Evolutionary conservation across 75 land plant genomes (phyloP).

Genomic region (Pinus tabuliformis): DNA sequence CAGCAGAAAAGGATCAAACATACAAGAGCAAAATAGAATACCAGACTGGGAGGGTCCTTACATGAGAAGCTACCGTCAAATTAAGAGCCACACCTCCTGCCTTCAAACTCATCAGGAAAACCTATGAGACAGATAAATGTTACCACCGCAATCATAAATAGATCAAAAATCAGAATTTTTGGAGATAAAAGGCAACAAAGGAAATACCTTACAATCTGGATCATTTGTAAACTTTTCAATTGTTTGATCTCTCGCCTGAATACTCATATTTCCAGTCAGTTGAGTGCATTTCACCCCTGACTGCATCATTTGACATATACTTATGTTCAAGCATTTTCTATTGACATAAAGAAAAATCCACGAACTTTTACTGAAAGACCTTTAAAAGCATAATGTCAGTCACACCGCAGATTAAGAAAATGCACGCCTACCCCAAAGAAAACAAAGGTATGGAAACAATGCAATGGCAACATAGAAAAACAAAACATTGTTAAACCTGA

Average conservation of each 20-base stretch:
- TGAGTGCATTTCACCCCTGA: slow-evolving; percentile 79
- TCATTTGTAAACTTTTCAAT: slow-evolving; percentile 74
- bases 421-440: too few species aligned
- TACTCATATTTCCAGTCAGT: slow-evolving; percentile 74
- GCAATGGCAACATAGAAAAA: too few species aligned
- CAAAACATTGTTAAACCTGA: too few species aligned
- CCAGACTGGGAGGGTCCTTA: slow-evolving; percentile 14
- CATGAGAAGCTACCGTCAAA: slow-evolving; percentile 93
- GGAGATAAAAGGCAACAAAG: not conserved
- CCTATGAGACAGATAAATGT: slow-evolving; percentile 9
- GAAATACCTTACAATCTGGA: slow-evolving; percentile 63
- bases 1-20: not conserved
- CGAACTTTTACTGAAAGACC: not conserved
- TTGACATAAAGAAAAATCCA: not conserved
- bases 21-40: slow-evolving; percentile 2
- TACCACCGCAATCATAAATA: not conserved
- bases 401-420: too few species aligned
- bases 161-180: not conserved
- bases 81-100: slow-evolving; percentile 99
- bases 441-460: too few species aligned
- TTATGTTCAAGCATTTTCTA: not conserved
- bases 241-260: slow-evolving; percentile 63
- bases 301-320: slow-evolving; percentile 35
- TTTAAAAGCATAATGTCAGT: not conserved
- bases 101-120: slow-evolving; percentile 93